Conservation (phyloP, 73 alveolate genomes). For the Paramecium pentaurelia region DNA sequence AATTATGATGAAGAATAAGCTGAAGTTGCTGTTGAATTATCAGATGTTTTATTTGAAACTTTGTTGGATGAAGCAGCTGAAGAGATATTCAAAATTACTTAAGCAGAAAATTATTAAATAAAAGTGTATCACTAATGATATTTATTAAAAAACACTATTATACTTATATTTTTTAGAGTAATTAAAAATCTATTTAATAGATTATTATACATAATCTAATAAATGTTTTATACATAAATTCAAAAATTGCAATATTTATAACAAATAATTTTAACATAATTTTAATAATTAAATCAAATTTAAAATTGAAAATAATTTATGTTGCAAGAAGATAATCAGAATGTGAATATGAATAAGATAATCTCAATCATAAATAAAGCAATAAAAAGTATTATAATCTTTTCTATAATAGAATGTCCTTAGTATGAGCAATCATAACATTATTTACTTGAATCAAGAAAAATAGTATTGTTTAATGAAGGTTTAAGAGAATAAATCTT, state of each 20-base stretch:
- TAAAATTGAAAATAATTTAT: neutral
- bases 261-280: neutral
- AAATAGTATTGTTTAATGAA: neutral
- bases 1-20: slow-evolving; percentile 63
- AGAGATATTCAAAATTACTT: neutral
- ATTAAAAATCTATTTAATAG: neutral
- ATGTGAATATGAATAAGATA: neutral
- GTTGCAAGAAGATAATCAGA: neutral
- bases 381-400: neutral
- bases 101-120: neutral
- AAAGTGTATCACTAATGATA: neutral
- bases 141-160: neutral
- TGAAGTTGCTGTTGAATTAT: slow-evolving; percentile 61
- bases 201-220: neutral
- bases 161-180: neutral
- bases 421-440: neutral
- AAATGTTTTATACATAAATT: neutral
- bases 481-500: neutral
- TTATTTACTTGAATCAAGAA: neutral
- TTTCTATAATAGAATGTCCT: neutral
- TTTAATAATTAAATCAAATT: slow-evolving; percentile 11
- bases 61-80: slow-evolving; percentile 60
- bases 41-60: slow-evolving; percentile 58
- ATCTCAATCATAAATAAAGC: neutral
- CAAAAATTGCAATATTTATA: neutral